Evolutionary conservation across 208 protist genomes (phyloP).

Genomic region (Phytomonas sp.): DNA sequence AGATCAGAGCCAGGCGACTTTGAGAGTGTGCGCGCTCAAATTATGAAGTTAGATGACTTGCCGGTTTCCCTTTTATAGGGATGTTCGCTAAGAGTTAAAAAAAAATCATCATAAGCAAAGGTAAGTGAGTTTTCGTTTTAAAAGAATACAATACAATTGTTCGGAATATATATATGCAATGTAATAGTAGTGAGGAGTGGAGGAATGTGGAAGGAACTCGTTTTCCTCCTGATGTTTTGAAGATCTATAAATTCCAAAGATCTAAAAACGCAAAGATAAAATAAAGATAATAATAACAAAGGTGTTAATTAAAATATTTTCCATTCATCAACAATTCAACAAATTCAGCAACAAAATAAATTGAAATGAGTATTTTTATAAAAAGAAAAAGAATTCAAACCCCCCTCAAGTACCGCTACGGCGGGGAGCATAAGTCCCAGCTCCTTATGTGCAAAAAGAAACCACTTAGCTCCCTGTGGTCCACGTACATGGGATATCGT

Average conservation of each 20-base stretch:
- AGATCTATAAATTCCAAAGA: background rate
- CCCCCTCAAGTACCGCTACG: conserved; percentile 63
- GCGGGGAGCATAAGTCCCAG: conserved; percentile 21
- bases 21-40: background rate
- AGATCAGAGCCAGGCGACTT: background rate
- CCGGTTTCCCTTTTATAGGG: background rate
- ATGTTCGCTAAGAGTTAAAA: background rate
- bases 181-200: background rate
- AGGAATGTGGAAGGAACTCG: background rate
- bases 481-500: conserved; percentile 67
- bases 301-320: conserved; percentile 3
- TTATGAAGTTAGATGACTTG: background rate
- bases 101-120: background rate
- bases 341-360: conserved; percentile 27
- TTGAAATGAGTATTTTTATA: conserved; percentile 40
- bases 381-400: conserved; percentile 52
- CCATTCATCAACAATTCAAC: conserved; percentile 9
- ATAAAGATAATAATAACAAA: background rate
- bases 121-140: background rate
- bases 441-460: conserved; percentile 32
- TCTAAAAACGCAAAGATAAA: background rate
- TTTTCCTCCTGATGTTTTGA: background rate
- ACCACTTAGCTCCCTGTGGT: conserved; percentile 43
- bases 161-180: background rate
- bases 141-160: background rate